Evolutionary conservation across 176 grass and related monocot genomes (phyloP), one percentile per base, ranked within the genome.

Genomic region (Eleusine indica): DNA sequence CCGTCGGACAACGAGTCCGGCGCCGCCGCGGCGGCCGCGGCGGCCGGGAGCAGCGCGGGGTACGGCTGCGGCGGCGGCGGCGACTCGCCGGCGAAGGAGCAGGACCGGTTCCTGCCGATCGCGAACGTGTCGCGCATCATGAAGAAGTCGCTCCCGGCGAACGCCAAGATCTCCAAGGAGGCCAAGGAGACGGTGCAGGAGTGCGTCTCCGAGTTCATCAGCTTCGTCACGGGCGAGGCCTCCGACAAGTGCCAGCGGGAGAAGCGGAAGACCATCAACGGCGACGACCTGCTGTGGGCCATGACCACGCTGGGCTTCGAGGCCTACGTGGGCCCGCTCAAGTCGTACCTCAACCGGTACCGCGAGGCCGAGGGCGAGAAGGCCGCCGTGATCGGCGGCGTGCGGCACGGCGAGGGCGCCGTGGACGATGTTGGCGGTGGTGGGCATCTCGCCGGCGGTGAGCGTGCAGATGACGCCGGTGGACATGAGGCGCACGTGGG

Each of bases 221-320:
- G 88, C 88, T 97, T 97, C 76, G 90, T 97, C 64, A 97, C 94
- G 13, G 94, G 94, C 1, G 94, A 97, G 86, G 94, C 94, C 83
- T 97, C 94, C 69, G 94, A 97, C 73, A 97, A 97, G 88, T 97
- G 94, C 87, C 94, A 97, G 89, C 86, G 90, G 12, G 94, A 97
- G 94, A 97, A 97, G 92, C 82, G 88, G 74, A 97, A 97, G 94
- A 97, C 94, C 77, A 90, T 97, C 83, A 97, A 97, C 90, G 94
- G 94, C 47, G 94, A 97, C 74, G 94, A 97, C 80, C 90, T 97
- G 64, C 88, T 94, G 41, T 97, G 94, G 94, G 94, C 92, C 73
- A 94, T 97, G 92, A 97, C 90, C 78, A 92, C 92, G 28, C 90
- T 97, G 2, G 94, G 91, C 1, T 97, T 97, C 82, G 94, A 97